Conservation (phyloP, 345 rosid species). For the Anastatica hierochuntica region DNA sequence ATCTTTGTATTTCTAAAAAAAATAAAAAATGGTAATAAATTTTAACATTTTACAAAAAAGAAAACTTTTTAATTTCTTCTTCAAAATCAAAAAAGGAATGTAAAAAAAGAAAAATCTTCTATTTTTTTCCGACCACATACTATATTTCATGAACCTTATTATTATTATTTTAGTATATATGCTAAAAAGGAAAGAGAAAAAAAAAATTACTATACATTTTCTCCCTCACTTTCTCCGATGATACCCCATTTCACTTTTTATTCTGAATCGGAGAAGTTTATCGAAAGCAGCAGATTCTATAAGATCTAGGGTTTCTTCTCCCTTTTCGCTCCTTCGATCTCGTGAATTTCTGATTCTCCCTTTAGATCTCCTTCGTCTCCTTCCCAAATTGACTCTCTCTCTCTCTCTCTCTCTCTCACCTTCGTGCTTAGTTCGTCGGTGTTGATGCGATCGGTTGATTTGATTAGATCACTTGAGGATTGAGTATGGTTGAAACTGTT, state of each 20-base stretch:
- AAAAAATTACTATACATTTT: no score
- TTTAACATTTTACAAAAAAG: no score
- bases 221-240: background rate
- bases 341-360: background rate
- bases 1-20: no score
- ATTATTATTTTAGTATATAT: no score
- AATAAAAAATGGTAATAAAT: no score
- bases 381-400: no score
- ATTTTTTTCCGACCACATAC: no score
- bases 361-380: no score
- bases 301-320: background rate
- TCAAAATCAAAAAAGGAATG: no score
- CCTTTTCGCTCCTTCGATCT: background rate
- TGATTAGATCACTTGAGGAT: constrained; percentile 12
- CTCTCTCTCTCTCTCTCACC: background rate
- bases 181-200: background rate
- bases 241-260: background rate
- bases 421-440: constrained; percentile 12
- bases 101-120: no score
- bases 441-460: constrained; percentile 19
- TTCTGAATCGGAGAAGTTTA: background rate
- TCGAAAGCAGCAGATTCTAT: background rate
- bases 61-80: no score
- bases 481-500: constrained; percentile 30
- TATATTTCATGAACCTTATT: no score